Conservation (phyloP, 2,329 filamentous ascomycete genomes). For the Microdochium trichocladiopsis region DNA sequence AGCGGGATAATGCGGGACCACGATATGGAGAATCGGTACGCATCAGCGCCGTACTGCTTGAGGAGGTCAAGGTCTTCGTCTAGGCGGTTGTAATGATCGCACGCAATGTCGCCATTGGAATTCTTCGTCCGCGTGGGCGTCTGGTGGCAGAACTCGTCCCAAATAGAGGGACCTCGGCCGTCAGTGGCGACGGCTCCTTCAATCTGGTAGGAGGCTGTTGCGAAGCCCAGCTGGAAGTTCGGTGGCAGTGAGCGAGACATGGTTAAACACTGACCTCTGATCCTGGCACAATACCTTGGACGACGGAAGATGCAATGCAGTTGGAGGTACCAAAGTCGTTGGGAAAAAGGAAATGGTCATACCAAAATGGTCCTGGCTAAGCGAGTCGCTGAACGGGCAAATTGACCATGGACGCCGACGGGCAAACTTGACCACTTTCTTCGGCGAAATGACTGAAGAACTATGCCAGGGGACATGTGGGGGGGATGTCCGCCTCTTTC, state of each 20-base stretch:
- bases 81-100: slow-evolving; percentile 32
- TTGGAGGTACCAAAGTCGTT: no score
- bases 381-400: no score
- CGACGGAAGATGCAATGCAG: no score
- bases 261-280: no score
- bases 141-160: slow-evolving; percentile 33
- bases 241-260: slow-evolving; percentile 13
- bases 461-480: no score
- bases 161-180: slow-evolving; percentile 33
- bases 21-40: slow-evolving; percentile 57
- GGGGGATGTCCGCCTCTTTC: no score
- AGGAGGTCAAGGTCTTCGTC: slow-evolving; percentile 52
- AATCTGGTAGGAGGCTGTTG: slow-evolving; percentile 36
- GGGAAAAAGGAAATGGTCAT: no score
- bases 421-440: no score
- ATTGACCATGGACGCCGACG: no score
- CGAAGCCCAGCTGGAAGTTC: slow-evolving; percentile 32
- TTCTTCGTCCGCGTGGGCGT: slow-evolving; percentile 30
- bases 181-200: slow-evolving; percentile 33
- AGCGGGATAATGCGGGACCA: slow-evolving; percentile 62
- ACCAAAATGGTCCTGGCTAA: no score
- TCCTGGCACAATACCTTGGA: no score
- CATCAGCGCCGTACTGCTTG: slow-evolving; percentile 47
- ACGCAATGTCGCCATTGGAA: slow-evolving; percentile 38
- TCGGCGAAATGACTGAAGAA: no score